These are phyloP conservation scores for Crataegus laevigata DNA, from an alignment of 306 rosid genomes.

Conservation along the genomic window DNA sequence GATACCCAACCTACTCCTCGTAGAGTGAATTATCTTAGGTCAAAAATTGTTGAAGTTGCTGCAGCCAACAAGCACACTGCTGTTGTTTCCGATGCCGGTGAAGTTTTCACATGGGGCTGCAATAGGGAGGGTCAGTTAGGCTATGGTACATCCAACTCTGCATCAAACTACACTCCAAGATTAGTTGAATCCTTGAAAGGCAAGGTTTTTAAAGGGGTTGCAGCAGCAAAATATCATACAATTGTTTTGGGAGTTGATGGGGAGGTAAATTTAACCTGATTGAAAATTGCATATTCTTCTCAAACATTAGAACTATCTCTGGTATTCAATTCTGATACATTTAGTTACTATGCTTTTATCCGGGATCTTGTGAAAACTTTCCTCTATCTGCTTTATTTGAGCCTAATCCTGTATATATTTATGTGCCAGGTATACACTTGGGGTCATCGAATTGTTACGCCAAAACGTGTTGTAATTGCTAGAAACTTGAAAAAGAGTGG, in stretches of 20 bases:
- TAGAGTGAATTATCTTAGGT: constrained; percentile 70
- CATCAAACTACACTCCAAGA: constrained; percentile 84
- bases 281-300: not conserved
- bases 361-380: not conserved
- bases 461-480: constrained; percentile 71
- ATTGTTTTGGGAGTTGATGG: constrained; percentile 88
- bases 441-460: constrained; percentile 94
- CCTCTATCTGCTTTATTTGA: not conserved
- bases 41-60: constrained; percentile 75
- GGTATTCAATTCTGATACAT: not conserved
- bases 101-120: constrained; percentile 94
- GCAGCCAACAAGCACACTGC: constrained; percentile 98
- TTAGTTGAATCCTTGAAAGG: constrained; percentile 94
- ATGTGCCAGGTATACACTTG: constrained; percentile 82
- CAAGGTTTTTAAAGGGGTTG: constrained; percentile 57
- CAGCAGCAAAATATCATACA: constrained; percentile 90
- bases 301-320: not conserved
- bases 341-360: not conserved
- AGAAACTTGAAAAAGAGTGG: constrained; percentile 90
- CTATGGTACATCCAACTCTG: constrained; percentile 96
- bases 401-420: not conserved
- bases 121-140: constrained; percentile 97
- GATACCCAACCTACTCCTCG: constrained; percentile 96
- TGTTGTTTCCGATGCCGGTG: constrained; percentile 81
- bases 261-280: constrained; percentile 55